These are phyloP conservation scores for Blastobotrys mokoenaii DNA, from an alignment of 805 yeast genomes.

Conservation along the genomic window DNA sequence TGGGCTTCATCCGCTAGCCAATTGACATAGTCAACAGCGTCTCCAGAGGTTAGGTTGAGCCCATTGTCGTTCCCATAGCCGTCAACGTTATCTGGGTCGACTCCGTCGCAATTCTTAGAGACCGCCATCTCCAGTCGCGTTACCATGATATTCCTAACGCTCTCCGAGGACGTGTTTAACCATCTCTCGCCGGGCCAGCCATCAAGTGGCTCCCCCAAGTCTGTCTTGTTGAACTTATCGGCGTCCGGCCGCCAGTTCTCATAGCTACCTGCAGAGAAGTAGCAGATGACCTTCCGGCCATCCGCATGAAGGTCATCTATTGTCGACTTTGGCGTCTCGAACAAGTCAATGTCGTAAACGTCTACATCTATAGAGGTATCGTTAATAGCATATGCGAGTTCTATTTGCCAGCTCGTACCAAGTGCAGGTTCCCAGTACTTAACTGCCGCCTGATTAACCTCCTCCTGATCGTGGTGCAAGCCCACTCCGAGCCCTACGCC, in stretches of 20 bases:
- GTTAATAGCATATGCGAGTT: slow-evolving; percentile 13
- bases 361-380: slow-evolving; percentile 9
- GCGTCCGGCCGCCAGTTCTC: slow-evolving; percentile 27
- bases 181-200: slow-evolving; percentile 29
- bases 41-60: slow-evolving; percentile 20
- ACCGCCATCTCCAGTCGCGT: slow-evolving; percentile 20
- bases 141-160: slow-evolving; percentile 21
- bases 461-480: background rate
- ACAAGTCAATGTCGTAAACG: slow-evolving; percentile 26
- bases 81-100: slow-evolving; percentile 28
- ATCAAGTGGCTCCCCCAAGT: slow-evolving; percentile 23
- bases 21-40: slow-evolving; percentile 22
- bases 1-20: slow-evolving; percentile 21
- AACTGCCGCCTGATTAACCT: background rate
- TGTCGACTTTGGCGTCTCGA: slow-evolving; percentile 11
- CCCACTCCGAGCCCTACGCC: slow-evolving; percentile 5
- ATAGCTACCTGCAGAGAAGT: slow-evolving; percentile 28
- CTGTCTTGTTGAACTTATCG: slow-evolving; percentile 14
- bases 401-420: slow-evolving; percentile 23
- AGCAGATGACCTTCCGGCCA: slow-evolving; percentile 25
- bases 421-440: slow-evolving; percentile 1
- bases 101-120: slow-evolving; percentile 24
- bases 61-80: slow-evolving; percentile 28
- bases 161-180: slow-evolving; percentile 20
- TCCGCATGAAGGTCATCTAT: slow-evolving; percentile 18